Percentiles rank a stretch among this genome's conserved stretches.
Evolutionary conservation across 805 yeast genomes (phyloP).

Genomic region (Saturnispora serradocipensis): DNA sequence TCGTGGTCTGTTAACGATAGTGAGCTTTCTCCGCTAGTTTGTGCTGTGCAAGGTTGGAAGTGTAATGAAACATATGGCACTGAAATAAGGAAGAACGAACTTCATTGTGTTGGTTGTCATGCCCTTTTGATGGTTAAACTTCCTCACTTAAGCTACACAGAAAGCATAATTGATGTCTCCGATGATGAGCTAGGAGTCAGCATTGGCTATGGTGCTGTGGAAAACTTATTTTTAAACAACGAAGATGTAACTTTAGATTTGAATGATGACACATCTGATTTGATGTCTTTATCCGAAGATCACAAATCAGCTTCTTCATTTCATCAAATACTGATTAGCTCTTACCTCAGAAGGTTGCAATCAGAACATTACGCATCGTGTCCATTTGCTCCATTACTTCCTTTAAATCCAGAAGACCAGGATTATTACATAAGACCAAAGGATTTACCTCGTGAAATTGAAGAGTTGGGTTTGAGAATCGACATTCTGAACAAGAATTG

Average conservation of each 20-base stretch:
- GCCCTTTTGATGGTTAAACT: conserved; percentile 22
- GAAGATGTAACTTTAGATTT: conserved; percentile 4
- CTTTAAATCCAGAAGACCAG: conserved; percentile 15
- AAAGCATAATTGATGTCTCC: conserved; percentile 5
- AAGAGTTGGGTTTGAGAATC: conserved; percentile 14
- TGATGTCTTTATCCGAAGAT: conserved; percentile 2
- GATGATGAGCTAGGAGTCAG: conserved; percentile 6
- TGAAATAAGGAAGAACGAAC: conserved; percentile 23
- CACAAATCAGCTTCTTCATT: conserved; percentile 2
- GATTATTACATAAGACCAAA: conserved; percentile 19
- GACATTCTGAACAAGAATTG: conserved; percentile 11
- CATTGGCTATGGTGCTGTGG: conserved; percentile 8
- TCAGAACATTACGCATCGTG: conserved; percentile 25
- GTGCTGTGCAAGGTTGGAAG: conserved; percentile 47
- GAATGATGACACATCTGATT: conserved; percentile 18
- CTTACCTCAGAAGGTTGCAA: conserved; percentile 19
- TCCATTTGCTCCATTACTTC: conserved; percentile 12
- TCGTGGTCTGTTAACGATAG: conserved; percentile 36
- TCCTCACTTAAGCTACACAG: neutral
- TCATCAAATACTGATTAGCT: conserved; percentile 19
- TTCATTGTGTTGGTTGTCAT: conserved; percentile 28
- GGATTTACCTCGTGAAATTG: conserved; percentile 21
- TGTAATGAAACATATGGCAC: conserved; percentile 26
- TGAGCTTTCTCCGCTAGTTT: conserved; percentile 35
- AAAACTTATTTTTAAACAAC: neutral